These are phyloP conservation scores for Kalanchoe fedtschenkoi DNA, from an alignment of 164 flowering plant genomes.

Conservation along the genomic window DNA sequence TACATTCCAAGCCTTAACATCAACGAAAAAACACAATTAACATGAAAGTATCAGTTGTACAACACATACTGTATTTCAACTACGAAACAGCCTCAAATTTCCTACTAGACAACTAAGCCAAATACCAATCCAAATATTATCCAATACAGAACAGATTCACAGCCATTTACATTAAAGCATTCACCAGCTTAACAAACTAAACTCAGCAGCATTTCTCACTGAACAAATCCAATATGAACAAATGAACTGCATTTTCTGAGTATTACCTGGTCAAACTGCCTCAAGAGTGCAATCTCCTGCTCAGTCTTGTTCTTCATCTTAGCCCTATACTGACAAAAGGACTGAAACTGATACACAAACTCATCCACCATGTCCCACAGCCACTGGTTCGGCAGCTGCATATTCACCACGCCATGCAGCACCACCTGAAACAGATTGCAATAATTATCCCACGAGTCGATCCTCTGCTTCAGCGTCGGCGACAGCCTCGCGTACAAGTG, in stretches of 20 bases:
- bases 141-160: no score
- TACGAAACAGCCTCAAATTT: background rate
- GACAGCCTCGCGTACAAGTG: conserved; percentile 73
- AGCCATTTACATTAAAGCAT: no score
- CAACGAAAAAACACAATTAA: background rate
- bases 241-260: background rate
- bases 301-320: conserved; percentile 93
- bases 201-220: background rate
- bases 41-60: background rate
- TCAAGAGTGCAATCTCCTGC: conserved; percentile 74
- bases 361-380: conserved; percentile 99
- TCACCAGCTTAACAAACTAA: no score
- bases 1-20: conserved; percentile 82
- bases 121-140: no score
- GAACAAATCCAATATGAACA: background rate
- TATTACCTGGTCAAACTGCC: conserved; percentile 68
- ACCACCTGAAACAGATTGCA: conserved; percentile 80
- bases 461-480: conserved; percentile 70
- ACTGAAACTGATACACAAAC: conserved; percentile 96
- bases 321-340: conserved; percentile 89
- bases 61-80: background rate
- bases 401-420: conserved; percentile 86
- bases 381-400: conserved; percentile 99
- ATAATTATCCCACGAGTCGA: conserved; percentile 92
- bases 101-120: no score